Evolutionary conservation across 139 green algal species (phyloP), one percentile per base, ranked within the genome.

Genomic region (Pleodorina starrii): DNA sequence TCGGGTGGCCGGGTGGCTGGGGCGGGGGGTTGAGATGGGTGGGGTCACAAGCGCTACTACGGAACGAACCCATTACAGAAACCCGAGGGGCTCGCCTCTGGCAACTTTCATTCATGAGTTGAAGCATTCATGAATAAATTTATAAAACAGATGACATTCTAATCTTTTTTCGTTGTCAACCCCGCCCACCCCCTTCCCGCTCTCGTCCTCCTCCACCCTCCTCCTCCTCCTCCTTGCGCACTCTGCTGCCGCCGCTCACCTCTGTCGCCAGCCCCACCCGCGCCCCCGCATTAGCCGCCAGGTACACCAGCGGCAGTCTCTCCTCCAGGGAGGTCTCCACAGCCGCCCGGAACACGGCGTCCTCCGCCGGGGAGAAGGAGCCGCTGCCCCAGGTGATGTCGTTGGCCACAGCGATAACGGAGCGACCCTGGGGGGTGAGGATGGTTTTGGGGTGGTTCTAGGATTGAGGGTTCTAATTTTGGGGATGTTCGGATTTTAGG

Each of bases 371-470:
- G 0, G 95, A 95, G 91, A 99, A 99, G 10, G 97, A 95, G 36
- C 98, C 98, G 0, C 89, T 95, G 84, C 96, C 94, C 94, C 94
- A 95, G 5, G 98, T 99, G 90, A 99, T 98, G 94, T 99, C 98
- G 84, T 99, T 99, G 60, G 97, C 96, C 21, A 99, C 94, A 16
- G 98, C 96, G 5, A 99, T 93, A 5, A 98, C 86, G 42, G 96
- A 92, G 35, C 90, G 83, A 27, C 88, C 89, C 91, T 93, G 79
- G 0, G 68, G 25, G 75, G 29, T 9, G n/a, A n/a, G n/a, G n/a
- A n/a, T n/a, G n/a, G n/a, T n/a, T n/a, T n/a, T n/a, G n/a, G n/a
- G n/a, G n/a, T n/a, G n/a, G n/a, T n/a, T n/a, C n/a, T n/a, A n/a
- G n/a, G n/a, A n/a, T n/a, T n/a, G n/a, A n/a, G n/a, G n/a, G n/a